Conservation (phyloP, 139 green algal genomes). For the Coelastrella sp. region DNA sequence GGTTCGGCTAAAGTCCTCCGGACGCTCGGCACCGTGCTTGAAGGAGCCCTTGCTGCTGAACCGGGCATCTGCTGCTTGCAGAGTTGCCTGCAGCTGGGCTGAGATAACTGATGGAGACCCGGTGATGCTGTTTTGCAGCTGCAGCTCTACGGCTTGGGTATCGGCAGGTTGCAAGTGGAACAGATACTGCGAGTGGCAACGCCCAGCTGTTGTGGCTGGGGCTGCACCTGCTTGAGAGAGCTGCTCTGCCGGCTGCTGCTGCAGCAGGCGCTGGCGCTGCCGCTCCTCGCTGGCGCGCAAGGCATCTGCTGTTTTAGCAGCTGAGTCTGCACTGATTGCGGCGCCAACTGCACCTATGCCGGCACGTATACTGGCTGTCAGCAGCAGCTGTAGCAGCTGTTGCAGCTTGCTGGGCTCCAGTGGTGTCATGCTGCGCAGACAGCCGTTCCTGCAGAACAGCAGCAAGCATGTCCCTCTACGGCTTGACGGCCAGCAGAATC, state of each 20-base stretch:
- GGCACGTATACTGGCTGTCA: conserved; percentile 9
- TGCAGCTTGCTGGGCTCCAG: conserved; percentile 9
- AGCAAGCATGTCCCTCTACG: not conserved
- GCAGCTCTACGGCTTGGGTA: not conserved
- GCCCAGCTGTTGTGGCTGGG: not conserved
- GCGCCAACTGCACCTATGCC: conserved; percentile 3
- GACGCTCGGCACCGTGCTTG: not conserved
- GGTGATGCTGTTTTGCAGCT: not conserved
- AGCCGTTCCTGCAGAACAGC: not conserved
- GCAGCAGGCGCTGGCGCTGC: not conserved
- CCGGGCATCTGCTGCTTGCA: not conserved
- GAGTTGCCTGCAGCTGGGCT: not conserved
- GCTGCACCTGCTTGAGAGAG: not conserved
- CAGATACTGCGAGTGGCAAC: not conserved
- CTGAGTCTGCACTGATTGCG: not conserved
- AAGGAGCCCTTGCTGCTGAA: not conserved
- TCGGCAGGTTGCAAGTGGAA: not conserved
- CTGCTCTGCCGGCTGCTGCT: not conserved
- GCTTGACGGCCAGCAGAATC: too few relatives aligned
- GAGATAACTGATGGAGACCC: not conserved
- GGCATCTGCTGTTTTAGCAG: not conserved
- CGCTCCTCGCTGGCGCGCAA: not conserved
- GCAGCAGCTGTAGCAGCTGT: not conserved
- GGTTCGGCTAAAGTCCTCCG: not conserved
- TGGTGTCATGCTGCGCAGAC: not conserved